These are phyloP conservation scores for Cyclotella sp. DNA, from an alignment of 108 stramenopile species.

Conservation along the genomic window DNA sequence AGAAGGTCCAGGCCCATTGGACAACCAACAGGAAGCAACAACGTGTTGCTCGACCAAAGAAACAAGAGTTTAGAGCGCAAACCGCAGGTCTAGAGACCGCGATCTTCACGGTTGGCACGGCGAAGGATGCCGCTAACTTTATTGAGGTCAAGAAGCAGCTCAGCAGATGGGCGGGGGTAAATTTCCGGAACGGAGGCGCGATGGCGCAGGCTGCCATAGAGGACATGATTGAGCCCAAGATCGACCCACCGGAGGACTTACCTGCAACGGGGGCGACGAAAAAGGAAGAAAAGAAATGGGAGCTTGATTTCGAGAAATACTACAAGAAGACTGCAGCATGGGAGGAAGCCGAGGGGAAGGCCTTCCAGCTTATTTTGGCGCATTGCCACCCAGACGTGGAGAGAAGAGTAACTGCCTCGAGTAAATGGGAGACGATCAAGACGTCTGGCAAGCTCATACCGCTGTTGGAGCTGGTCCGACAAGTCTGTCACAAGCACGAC, in stretches of 20 bases:
- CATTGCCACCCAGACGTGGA: not conserved
- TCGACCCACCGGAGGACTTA: not conserved
- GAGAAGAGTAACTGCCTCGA: not conserved
- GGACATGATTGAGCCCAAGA: not conserved
- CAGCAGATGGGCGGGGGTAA: not conserved
- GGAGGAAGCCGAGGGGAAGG: not conserved
- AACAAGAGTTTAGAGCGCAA: not conserved
- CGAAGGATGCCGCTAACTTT: conserved; percentile 9
- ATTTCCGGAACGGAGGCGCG: not conserved
- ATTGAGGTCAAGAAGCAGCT: not conserved
- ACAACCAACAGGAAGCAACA: not conserved
- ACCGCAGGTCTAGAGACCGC: conserved; percentile 2
- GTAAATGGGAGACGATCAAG: not conserved
- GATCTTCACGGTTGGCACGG: not conserved
- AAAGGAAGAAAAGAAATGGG: too few relatives aligned
- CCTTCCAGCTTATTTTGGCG: not conserved
- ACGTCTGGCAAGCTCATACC: not conserved
- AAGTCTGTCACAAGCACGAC: not conserved
- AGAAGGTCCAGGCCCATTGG: too few relatives aligned
- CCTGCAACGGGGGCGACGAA: not conserved
- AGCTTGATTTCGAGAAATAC: not conserved
- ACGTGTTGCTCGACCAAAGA: not conserved
- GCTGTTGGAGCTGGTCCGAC: not conserved
- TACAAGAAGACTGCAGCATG: not conserved
- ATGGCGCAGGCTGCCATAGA: conserved; percentile 3